These are phyloP conservation scores for Phlyctochytrium planicorne DNA, from an alignment of 192 early-diverging fungal genomes.

Conservation along the genomic window DNA sequence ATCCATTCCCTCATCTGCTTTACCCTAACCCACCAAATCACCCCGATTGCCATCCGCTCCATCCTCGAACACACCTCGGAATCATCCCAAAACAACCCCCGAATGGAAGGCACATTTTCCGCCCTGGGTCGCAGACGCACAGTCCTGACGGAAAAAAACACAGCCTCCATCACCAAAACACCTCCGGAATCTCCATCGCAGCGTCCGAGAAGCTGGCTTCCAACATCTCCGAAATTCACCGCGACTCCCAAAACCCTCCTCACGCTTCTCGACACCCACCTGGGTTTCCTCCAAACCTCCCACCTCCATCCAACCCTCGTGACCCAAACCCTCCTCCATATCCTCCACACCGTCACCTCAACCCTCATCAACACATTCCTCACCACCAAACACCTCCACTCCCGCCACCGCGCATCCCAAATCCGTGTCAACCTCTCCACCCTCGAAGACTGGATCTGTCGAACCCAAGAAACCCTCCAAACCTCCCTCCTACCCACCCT, in stretches of 20 bases:
- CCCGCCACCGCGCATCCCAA: conserved; percentile 78
- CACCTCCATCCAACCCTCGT: neutral
- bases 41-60: conserved; percentile 12
- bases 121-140: too few species aligned
- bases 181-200: too few species aligned
- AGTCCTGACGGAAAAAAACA: too few species aligned
- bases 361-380: conserved; percentile 88
- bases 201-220: too few species aligned
- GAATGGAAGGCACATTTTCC: too few species aligned
- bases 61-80: conserved; percentile 25
- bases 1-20: conserved; percentile 24
- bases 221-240: too few species aligned
- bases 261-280: neutral
- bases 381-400: conserved; percentile 67
- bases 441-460: conserved; percentile 88
- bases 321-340: neutral
- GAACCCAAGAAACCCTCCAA: too few species aligned
- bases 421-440: conserved; percentile 80
- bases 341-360: conserved; percentile 62
- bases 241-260: too few species aligned
- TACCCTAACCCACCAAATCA: conserved; percentile 5
- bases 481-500: conserved; percentile 38
- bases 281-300: neutral
- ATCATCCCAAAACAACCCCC: too few species aligned
- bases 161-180: too few species aligned